phyloP scores from a whole-genome alignment of 305 asterid genomes.

The Solanum hybrid region DNA sequence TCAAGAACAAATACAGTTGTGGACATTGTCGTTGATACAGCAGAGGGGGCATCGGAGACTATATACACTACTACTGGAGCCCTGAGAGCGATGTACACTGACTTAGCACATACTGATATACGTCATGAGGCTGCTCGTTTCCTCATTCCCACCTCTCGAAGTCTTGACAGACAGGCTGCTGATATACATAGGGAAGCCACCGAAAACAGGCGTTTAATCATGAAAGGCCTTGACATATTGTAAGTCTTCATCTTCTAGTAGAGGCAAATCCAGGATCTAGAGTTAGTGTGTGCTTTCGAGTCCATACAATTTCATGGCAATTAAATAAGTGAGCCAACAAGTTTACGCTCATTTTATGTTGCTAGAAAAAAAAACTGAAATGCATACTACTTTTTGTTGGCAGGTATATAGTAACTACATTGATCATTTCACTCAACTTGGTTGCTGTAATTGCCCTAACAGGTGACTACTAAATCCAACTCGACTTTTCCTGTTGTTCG shows the following conservation, averaged over 20 bases:
- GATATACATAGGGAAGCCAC: constrained; percentile 55
- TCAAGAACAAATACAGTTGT: constrained; percentile 48
- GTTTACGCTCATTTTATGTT: background rate
- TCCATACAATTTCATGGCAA: background rate
- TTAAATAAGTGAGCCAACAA: background rate
- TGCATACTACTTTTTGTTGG: constrained; percentile 3
- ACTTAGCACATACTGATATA: constrained; percentile 22
- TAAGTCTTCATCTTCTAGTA: constrained; percentile 3
- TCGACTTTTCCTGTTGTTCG: background rate
- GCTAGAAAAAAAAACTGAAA: background rate
- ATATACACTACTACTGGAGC: constrained; percentile 52
- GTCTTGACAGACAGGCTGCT: constrained; percentile 50
- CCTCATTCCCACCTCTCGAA: constrained; percentile 41
- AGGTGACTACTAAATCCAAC: constrained; percentile 24
- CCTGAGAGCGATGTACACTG: constrained; percentile 43
- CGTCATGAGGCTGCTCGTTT: constrained; percentile 30
- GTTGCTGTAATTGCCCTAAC: constrained; percentile 40
- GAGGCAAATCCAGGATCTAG: background rate
- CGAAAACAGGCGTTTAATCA: constrained; percentile 38
- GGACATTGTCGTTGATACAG: constrained; percentile 63
- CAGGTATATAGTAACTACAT: constrained; percentile 48
- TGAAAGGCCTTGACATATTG: constrained; percentile 50
- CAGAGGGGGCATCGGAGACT: constrained; percentile 63
- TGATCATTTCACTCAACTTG: constrained; percentile 39
- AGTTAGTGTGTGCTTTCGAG: background rate